phyloP scores from a whole-genome alignment of 2,329 filamentous ascomycete genomes.

The Trichophyton verrucosum region DNA sequence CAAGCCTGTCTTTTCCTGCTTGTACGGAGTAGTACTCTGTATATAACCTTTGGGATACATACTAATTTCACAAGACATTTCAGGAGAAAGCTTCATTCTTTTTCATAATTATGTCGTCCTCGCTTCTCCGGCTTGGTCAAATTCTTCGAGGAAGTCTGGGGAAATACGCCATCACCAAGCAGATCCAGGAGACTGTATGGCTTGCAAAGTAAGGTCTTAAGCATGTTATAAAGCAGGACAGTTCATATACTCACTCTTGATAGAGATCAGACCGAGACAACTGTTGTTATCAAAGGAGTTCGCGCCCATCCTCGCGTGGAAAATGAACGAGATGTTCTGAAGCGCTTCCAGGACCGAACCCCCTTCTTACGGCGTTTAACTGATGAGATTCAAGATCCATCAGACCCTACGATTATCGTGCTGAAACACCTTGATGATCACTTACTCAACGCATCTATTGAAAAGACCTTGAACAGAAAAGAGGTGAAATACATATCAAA shows the following conservation, averaged over 20 bases:
- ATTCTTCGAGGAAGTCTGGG: conserved; percentile 5
- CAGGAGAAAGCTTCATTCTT: too few relatives aligned
- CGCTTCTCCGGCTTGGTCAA: not conserved
- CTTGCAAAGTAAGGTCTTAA: conserved; percentile 7
- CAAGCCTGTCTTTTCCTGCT: too few relatives aligned
- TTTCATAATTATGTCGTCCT: not conserved
- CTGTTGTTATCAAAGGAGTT: conserved; percentile 19
- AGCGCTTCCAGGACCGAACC: conserved; percentile 17
- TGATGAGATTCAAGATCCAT: too few relatives aligned
- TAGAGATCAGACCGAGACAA: conserved; percentile 9
- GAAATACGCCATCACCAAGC: conserved; percentile 8
- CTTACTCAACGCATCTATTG: conserved; percentile 3
- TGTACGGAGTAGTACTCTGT: too few relatives aligned
- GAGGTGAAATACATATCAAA: conserved; percentile 15
- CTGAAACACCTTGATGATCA: conserved; percentile 14
- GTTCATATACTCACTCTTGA: not conserved
- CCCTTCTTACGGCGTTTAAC: conserved; percentile 16
- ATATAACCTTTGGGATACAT: too few relatives aligned
- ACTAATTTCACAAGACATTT: too few relatives aligned
- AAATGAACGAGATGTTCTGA: conserved; percentile 20
- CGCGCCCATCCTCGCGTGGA: conserved; percentile 15
- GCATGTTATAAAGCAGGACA: not conserved
- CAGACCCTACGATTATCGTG: not conserved
- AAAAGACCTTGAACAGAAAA: conserved; percentile 9
- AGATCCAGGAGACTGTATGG: conserved; percentile 9